Evolutionary conservation across 2,329 filamentous ascomycete genomes (phyloP), one percentile per base, ranked within the genome.

Genomic region (Endocalyx cinctus): DNA sequence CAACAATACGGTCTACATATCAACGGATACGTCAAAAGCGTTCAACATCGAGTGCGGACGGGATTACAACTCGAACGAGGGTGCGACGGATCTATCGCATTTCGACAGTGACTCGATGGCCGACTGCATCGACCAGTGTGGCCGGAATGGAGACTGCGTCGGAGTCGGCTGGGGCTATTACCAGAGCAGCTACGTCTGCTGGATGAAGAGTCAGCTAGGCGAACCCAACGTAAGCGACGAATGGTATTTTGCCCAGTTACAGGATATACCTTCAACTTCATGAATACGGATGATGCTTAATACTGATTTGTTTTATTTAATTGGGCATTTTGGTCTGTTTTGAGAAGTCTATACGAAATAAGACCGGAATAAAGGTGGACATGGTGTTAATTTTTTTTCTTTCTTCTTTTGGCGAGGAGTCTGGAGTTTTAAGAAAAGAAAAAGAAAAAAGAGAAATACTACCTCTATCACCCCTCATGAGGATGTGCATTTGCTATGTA

Each of bases 31-130:
- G 33, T 41, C 40, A 6, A 46, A 42, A 38, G 36, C 47, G 17
- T 49, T 47, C 35, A 45, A 47, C 29, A 16, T 46, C 6, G 37
- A 47, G 39, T 49, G 47, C 34, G 47, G 44, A 10, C 39, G 32
- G 11, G 44, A 50, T 26, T 49, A 50, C 35, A 46, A 32, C 27
- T 43, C 41, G n/a, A 17, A 25, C 2, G 26, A 27, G 20, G 41
- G 46, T 19, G 42, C 43, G 3, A 15, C 7, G 11, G 46, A 47
- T 28, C 34, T 50, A 10, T 25, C 13, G 7, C 37, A 43, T 23
- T 40, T 39, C 35, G 27, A 32, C 7, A 19, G 18, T 8, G 12
- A 27, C 10, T 42, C 37, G 27, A 46, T 46, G 46, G 35, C 44
- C 13, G 25, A 41, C 12, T 49, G 46, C 23, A 38, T 49, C 23